These are phyloP conservation scores for Hemerocallis citrina DNA, from an alignment of 106 monocot species.

Conservation along the genomic window DNA sequence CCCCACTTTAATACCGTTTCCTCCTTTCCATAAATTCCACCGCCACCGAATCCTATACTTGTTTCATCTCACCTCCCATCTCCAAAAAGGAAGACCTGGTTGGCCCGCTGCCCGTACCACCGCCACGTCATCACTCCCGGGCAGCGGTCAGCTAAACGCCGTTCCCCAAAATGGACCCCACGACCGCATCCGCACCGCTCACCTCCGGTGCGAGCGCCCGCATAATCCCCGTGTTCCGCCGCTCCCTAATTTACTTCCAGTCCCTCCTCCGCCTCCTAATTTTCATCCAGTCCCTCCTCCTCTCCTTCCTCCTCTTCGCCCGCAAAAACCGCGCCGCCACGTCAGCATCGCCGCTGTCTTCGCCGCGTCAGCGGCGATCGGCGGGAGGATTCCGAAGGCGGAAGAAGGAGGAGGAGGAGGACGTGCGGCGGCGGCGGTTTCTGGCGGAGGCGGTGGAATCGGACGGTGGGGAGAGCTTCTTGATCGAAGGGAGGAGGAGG, in stretches of 20 bases:
- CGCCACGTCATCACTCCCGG: too few species aligned
- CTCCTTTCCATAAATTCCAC: too few species aligned
- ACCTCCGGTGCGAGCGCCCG: constrained; percentile 85
- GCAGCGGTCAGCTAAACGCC: too few species aligned
- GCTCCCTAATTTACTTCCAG: constrained; percentile 32
- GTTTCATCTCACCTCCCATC: too few species aligned
- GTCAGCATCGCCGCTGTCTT: neutral
- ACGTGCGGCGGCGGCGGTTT: constrained; percentile 30
- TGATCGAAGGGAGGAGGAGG: constrained; percentile 47
- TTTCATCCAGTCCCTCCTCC: constrained; percentile 56
- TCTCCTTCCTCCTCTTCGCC: constrained; percentile 54
- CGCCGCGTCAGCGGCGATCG: constrained; percentile 5
- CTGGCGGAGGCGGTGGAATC: constrained; percentile 43
- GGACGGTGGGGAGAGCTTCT: constrained; percentile 30
- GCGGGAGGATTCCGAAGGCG: constrained; percentile 9
- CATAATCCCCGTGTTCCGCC: constrained; percentile 54
- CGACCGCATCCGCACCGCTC: constrained; percentile 7
- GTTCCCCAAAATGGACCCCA: too few species aligned
- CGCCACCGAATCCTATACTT: too few species aligned
- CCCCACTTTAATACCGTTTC: too few species aligned
- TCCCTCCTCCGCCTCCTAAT: constrained; percentile 33
- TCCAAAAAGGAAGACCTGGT: too few species aligned
- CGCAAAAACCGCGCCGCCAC: neutral
- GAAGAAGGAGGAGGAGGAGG: constrained; percentile 53
- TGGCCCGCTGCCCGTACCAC: too few species aligned